Evolutionary conservation across 2,329 filamentous ascomycete genomes (phyloP), one percentile per base, ranked within the genome.

Genomic region (Penicillium crustosum): DNA sequence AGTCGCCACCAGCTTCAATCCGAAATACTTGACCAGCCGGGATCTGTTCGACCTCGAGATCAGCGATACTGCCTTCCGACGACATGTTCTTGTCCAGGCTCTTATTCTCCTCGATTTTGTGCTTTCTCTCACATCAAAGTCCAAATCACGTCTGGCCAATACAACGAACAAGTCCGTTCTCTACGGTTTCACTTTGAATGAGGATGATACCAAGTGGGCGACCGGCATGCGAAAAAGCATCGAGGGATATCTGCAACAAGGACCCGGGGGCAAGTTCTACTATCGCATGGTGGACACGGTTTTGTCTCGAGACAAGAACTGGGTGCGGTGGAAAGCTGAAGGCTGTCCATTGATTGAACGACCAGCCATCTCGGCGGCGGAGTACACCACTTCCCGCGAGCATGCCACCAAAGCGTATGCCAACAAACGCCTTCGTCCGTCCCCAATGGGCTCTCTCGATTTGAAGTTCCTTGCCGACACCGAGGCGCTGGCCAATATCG

Each of bases 321-420:
- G 95, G 95, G 92, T 95, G 44, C 89, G 92, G 61, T 99, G 94
- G 94, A 99, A 99, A 78, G 88, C 93, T 59, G 92, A 97, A 73
- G 91, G 88, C 65, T 99, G 94, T 72, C 91, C 91, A 25, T 85
- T 89, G 6, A 97, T 99, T 69, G 87, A 93, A 70, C 84, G 86
- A 59, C 85, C 89, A 23, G 80, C 90, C 12, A 83, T 97, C 31
- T 82, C 87, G 3, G 82, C 88, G 1, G 77, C 84, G 29, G 83
- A 88, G 47, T 93, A 92, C 71, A 75, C 87, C 39, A 83, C 86
- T 53, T 88, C 92, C 25, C 89, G 88, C 71, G 79, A 82, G 31
- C 80, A 84, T 45, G 87, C 87, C 4, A 82, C 84, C 61, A 86
- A 85, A 63, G 81, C 86, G 13, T 88, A 90, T 39, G 84, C 86